A percentile compares a stretch with the other conserved stretches of the same genome.
These are phyloP conservation scores for Trametes punicea DNA, from an alignment of 768 basidiomycete species.

Conservation along the genomic window DNA sequence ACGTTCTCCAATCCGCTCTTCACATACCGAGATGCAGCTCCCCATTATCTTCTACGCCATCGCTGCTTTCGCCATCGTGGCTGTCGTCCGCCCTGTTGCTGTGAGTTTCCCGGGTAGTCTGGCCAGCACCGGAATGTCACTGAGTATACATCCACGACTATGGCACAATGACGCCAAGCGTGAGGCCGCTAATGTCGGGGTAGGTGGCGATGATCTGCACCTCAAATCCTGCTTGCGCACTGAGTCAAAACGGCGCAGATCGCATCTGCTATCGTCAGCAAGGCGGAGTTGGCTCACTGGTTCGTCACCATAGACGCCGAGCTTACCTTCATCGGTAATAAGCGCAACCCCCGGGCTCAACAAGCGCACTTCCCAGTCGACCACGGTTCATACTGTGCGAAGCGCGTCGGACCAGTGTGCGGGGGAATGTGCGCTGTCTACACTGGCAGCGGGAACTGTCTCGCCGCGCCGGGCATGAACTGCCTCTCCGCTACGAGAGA, in stretches of 20 bases:
- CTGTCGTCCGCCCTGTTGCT: neutral
- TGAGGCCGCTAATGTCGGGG: no score
- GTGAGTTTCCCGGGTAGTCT: neutral
- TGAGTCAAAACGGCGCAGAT: no score
- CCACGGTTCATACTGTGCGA: constrained; percentile 32
- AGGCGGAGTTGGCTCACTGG: constrained; percentile 14
- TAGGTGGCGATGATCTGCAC: no score
- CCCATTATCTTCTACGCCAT: neutral
- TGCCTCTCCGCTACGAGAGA: constrained; percentile 33
- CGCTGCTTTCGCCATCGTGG: neutral
- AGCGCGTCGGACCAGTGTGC: constrained; percentile 25
- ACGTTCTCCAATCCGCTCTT: neutral
- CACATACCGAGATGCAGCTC: constrained; percentile 7
- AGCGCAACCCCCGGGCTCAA: constrained; percentile 15
- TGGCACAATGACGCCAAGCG: no score
- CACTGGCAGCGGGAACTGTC: constrained; percentile 29
- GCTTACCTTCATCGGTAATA: constrained; percentile 25
- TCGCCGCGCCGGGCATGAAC: constrained; percentile 29
- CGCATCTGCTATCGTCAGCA: neutral
- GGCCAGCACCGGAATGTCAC: no score
- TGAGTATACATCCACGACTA: no score
- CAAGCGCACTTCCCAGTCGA: constrained; percentile 20
- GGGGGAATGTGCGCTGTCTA: constrained; percentile 33
- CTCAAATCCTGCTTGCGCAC: no score
- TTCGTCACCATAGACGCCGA: constrained; percentile 22